Evolutionary conservation across 2,329 filamentous ascomycete genomes (phyloP).

Genomic region (Colletotrichum simmondsii): DNA sequence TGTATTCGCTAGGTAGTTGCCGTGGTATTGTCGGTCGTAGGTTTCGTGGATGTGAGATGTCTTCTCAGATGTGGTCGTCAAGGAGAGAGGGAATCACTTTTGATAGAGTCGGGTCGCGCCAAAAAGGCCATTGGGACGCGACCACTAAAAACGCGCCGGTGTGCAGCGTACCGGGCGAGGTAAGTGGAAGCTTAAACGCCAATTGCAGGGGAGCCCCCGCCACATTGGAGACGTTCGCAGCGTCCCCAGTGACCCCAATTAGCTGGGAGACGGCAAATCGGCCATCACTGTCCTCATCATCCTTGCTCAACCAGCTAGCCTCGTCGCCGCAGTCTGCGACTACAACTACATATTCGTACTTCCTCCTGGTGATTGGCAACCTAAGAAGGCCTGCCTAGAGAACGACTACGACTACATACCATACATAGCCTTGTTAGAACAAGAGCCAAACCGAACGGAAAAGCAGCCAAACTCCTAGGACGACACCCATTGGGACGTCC

Average conservation of each 20-base stretch:
- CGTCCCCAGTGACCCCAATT: background rate
- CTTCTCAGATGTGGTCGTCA: slow-evolving; percentile 16
- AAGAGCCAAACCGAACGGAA: background rate
- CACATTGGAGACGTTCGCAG: background rate
- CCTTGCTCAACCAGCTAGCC: slow-evolving; percentile 8
- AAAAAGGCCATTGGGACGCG: slow-evolving; percentile 37
- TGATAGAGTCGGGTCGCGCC: slow-evolving; percentile 26
- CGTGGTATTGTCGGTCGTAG: background rate
- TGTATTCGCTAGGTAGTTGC: background rate
- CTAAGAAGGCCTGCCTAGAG: background rate
- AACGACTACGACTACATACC: background rate
- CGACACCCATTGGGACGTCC: background rate
- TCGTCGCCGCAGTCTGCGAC: slow-evolving; percentile 14
- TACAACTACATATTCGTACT: background rate
- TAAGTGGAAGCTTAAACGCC: slow-evolving; percentile 21
- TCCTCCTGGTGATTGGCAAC: slow-evolving; percentile 10
- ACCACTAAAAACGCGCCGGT: slow-evolving; percentile 33
- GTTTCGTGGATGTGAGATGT: slow-evolving; percentile 8
- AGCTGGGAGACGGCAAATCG: background rate
- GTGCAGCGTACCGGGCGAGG: slow-evolving; percentile 3
- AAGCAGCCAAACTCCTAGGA: background rate
- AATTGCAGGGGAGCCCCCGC: slow-evolving; percentile 28
- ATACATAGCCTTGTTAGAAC: background rate
- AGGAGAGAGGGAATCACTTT: slow-evolving; percentile 18
- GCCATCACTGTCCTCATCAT: slow-evolving; percentile 14